These are phyloP conservation scores for Carnegiea gigantea DNA, from an alignment of 179 eudicot genomes.

Conservation along the genomic window DNA sequence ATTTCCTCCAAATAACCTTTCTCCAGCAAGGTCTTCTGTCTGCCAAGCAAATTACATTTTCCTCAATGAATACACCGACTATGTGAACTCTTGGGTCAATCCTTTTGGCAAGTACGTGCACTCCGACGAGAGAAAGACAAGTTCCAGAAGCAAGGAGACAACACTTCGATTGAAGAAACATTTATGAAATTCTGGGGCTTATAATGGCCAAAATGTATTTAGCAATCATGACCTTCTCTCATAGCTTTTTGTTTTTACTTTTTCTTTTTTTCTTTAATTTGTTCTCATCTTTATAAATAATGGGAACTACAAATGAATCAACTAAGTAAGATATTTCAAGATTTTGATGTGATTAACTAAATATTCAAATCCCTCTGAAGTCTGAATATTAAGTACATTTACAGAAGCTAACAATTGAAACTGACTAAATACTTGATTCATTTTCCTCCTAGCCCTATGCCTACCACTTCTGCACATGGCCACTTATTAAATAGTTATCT, in stretches of 20 bases:
- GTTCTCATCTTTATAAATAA: not conserved
- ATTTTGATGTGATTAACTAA: not conserved
- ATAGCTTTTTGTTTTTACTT: not conserved
- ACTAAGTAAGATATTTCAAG: not conserved
- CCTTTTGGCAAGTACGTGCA: conserved; percentile 12
- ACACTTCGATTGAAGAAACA: conserved; percentile 14
- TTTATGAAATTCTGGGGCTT: conserved; percentile 10
- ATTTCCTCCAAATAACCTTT: conserved; percentile 1
- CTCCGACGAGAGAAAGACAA: conserved; percentile 1
- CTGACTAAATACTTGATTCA: not conserved
- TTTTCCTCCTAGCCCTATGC: not conserved
- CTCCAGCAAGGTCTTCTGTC: not conserved
- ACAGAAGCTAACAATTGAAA: not conserved
- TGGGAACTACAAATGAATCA: not conserved
- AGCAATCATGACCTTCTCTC: conserved; percentile 9
- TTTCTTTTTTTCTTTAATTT: not conserved
- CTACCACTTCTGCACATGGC: conserved; percentile 20
- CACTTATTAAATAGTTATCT: not conserved
- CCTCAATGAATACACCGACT: not conserved
- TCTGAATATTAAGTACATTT: not conserved
- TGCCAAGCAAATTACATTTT: conserved; percentile 14
- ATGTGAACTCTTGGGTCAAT: not conserved
- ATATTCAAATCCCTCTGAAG: not conserved
- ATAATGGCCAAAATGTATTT: conserved; percentile 15
- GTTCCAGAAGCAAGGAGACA: conserved; percentile 9